Evolutionary conservation across 129 eudicot species (phyloP).

Genomic region (Gnaphalium uliginosum): DNA sequence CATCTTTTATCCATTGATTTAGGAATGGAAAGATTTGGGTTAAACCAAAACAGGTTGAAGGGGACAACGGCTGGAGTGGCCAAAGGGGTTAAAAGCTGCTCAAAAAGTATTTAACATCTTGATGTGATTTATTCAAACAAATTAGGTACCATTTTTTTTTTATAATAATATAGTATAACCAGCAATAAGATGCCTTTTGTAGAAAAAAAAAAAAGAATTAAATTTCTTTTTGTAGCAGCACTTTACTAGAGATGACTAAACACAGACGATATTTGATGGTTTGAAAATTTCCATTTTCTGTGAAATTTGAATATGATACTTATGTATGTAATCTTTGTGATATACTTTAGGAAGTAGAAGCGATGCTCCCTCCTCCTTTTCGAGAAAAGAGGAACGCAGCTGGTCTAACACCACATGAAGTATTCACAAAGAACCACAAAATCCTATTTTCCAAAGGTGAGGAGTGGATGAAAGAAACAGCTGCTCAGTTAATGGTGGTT

Average conservation of each 20-base stretch:
- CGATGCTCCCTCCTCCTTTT: conserved; percentile 22
- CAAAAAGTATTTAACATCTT: too few species aligned
- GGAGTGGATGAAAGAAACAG: conserved; percentile 34
- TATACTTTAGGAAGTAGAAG: conserved; percentile 14
- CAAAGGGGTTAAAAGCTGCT: too few species aligned
- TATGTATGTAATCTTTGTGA: neutral
- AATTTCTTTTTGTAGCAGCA: neutral
- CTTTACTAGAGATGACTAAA: neutral
- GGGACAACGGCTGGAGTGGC: too few species aligned
- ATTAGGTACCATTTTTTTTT: too few species aligned
- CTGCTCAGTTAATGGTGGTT: conserved; percentile 26
- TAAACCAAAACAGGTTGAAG: too few species aligned
- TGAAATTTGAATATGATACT: neutral
- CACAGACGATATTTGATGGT: neutral
- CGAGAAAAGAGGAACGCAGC: conserved; percentile 22
- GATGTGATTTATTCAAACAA: too few species aligned
- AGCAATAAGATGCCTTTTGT: too few species aligned
- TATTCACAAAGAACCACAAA: conserved; percentile 33
- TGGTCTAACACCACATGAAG: conserved; percentile 28
- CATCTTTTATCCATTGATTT: too few species aligned
- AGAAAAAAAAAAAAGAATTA: too few species aligned
- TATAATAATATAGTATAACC: too few species aligned
- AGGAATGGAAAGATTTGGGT: too few species aligned
- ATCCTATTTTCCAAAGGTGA: conserved; percentile 16
- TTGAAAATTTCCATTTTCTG: neutral